A percentile compares a stretch with the other conserved stretches of the same genome.
phyloP scores from a whole-genome alignment of 2,329 filamentous ascomycete species.

The Calonectria hawksworthii region DNA sequence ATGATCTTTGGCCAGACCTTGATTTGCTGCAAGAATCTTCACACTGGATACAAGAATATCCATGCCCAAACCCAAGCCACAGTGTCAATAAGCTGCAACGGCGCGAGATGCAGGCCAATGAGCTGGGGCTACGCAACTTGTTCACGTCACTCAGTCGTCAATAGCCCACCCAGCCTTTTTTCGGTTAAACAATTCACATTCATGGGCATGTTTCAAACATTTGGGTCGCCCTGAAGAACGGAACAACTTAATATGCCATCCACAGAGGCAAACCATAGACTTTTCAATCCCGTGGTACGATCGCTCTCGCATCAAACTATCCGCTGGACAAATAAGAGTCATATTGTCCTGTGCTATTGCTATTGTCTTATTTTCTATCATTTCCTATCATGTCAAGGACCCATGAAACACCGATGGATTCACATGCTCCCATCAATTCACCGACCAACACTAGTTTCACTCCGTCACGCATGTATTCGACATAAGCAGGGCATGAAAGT shows the following conservation, averaged over 20 bases:
- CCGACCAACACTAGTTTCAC: background rate
- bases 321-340: background rate
- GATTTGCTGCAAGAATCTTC: background rate
- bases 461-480: background rate
- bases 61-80: background rate
- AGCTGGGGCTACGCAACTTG: background rate
- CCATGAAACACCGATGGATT: background rate
- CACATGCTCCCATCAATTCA: background rate
- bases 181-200: background rate
- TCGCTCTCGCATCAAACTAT: background rate
- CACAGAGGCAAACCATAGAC: background rate
- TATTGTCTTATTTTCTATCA: conserved; percentile 8
- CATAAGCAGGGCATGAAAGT: background rate
- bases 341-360: background rate
- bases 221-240: background rate
- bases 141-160: conserved; percentile 2
- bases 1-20: background rate
- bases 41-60: conserved; percentile 19
- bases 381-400: background rate
- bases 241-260: background rate
- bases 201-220: background rate
- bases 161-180: background rate
- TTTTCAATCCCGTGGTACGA: background rate
- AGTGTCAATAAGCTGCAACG: background rate
- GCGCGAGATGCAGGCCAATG: background rate